Percentiles rank a stretch among this genome's conserved stretches.
phyloP scores from a whole-genome alignment of 148 eudicot genomes.

The Fagopyrum homotropicum region DNA sequence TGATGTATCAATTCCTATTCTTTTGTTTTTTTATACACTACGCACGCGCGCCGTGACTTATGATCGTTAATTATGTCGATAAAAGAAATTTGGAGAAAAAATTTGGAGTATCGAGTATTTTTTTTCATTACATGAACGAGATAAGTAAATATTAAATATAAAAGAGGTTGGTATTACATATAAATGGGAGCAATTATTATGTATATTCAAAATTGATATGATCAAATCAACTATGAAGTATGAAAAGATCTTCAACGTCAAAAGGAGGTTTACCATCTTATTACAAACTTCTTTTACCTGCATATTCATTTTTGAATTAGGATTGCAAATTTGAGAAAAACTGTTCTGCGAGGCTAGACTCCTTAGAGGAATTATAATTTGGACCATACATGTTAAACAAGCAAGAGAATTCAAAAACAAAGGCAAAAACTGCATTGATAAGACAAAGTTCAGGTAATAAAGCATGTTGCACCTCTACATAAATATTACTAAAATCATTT shows the following conservation, averaged over 20 bases:
- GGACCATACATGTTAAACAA: slow-evolving; percentile 17
- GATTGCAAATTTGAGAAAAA: neutral
- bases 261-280: slow-evolving; percentile 43
- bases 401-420: neutral
- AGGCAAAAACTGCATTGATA: neutral
- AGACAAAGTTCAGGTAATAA: neutral
- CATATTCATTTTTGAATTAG: slow-evolving; percentile 14
- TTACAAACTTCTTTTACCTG: slow-evolving; percentile 77
- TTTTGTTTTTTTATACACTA: too few relatives aligned
- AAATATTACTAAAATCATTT: neutral
- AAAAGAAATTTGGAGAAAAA: too few relatives aligned
- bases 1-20: too few relatives aligned
- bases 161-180: too few relatives aligned
- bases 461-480: neutral
- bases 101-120: too few relatives aligned
- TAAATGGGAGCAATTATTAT: too few relatives aligned
- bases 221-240: neutral
- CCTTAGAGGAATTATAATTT: neutral
- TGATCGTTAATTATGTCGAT: too few relatives aligned
- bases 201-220: too few relatives aligned
- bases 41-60: too few relatives aligned
- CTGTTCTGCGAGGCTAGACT: too few relatives aligned
- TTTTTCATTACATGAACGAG: too few relatives aligned
- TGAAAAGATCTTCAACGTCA: neutral
- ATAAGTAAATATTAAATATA: too few relatives aligned